phyloP scores from a whole-genome alignment of 495 filamentous ascomycete genomes.

The Stereocaulon alpinum region DNA sequence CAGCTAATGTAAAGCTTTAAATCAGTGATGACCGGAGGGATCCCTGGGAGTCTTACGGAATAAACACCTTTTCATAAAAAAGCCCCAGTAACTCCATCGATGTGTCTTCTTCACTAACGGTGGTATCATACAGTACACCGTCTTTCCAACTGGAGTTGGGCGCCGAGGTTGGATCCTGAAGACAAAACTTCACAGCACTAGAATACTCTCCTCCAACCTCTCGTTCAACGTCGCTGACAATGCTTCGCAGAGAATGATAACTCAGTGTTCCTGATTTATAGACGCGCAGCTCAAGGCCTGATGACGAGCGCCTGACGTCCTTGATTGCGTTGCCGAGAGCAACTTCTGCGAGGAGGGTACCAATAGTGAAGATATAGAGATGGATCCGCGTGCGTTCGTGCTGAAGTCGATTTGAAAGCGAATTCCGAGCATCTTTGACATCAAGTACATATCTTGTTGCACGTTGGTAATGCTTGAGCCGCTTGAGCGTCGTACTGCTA shows the following conservation, averaged over 20 bases:
- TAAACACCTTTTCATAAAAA: neutral
- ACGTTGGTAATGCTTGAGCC: neutral
- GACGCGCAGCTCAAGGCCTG: neutral
- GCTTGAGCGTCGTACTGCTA: constrained; percentile 2
- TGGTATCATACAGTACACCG: neutral
- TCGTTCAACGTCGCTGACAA: neutral
- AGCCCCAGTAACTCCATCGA: neutral
- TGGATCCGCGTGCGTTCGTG: neutral
- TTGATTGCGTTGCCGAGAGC: neutral
- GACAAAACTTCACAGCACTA: neutral
- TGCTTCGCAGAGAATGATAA: neutral
- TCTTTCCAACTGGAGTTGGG: neutral
- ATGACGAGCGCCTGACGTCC: neutral
- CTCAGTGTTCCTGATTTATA: neutral
- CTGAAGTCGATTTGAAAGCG: neutral
- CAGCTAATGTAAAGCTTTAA: too few relatives aligned
- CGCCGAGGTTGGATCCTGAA: neutral
- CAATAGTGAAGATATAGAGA: neutral
- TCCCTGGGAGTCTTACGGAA: neutral
- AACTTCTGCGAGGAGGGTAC: neutral
- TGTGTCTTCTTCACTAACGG: neutral
- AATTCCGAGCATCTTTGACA: neutral
- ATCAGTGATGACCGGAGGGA: too few relatives aligned
- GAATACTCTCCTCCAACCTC: neutral
- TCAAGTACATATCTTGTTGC: neutral